Percentiles rank a stretch among this genome's conserved stretches.
These are phyloP conservation scores for Mycena capillaripes DNA, from an alignment of 768 basidiomycete species.

Conservation along the genomic window DNA sequence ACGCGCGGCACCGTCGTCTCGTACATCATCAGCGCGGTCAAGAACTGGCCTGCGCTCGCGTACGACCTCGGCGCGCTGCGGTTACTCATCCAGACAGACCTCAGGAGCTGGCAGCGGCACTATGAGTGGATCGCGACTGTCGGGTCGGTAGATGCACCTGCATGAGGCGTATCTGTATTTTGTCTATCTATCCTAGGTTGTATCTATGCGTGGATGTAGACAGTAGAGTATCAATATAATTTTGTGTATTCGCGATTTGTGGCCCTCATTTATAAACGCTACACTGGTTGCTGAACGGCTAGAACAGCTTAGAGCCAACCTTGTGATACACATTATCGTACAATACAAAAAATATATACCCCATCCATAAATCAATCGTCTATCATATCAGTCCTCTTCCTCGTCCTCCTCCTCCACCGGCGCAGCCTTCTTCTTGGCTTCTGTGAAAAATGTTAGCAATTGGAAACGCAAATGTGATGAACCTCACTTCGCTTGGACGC, in stretches of 20 bases:
- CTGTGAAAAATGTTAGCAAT: conserved; percentile 13
- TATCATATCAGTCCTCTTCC: conserved; percentile 21
- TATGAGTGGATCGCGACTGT: conserved; percentile 32
- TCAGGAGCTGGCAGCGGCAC: conserved; percentile 31
- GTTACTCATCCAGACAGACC: conserved; percentile 49
- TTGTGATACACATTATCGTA: conserved; percentile 24
- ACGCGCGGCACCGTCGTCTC: conserved; percentile 49
- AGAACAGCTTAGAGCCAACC: not conserved
- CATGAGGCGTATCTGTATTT: too few species aligned
- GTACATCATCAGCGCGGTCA: conserved; percentile 50
- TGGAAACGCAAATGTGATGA: not conserved
- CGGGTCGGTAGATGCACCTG: not conserved
- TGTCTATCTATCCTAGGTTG: too few species aligned
- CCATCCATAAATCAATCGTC: not conserved
- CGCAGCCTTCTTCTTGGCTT: conserved; percentile 39
- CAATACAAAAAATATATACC: conserved; percentile 4
- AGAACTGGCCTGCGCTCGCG: conserved; percentile 42
- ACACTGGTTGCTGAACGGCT: too few species aligned
- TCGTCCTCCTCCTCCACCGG: conserved; percentile 35
- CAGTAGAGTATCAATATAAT: too few species aligned
- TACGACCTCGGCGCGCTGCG: conserved; percentile 47
- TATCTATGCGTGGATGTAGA: too few species aligned
- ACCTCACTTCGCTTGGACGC: conserved; percentile 64
- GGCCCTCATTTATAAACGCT: too few species aligned
- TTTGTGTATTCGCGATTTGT: too few species aligned